Conservation (phyloP, 176 grass and related monocot genomes). For the Lolium multiflorum region DNA sequence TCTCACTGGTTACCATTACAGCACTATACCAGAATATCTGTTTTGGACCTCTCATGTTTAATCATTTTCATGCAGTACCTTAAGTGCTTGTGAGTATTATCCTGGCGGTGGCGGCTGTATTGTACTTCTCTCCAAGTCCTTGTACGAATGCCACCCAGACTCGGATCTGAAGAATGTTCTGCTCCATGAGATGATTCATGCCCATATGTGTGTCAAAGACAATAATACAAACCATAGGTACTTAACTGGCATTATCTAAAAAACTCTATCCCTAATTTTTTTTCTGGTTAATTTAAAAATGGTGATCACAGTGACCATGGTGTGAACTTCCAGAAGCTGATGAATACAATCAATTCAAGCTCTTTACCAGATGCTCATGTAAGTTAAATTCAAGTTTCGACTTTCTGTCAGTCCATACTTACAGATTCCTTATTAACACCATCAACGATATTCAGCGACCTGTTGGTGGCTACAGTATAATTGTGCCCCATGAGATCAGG, state of each 20-base stretch:
- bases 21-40: conserved; percentile 7
- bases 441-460: conserved; percentile 62
- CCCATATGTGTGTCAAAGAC: conserved; percentile 65
- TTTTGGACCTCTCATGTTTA: conserved; percentile 26
- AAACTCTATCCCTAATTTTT: background rate
- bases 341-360: conserved; percentile 63
- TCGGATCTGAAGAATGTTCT: conserved; percentile 68
- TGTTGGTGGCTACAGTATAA: conserved; percentile 64
- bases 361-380: conserved; percentile 58
- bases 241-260: conserved; percentile 8
- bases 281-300: conserved; percentile 33
- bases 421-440: conserved; percentile 30
- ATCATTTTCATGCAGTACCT: conserved; percentile 48
- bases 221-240: conserved; percentile 59
- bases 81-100: conserved; percentile 63
- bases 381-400: conserved; percentile 31
- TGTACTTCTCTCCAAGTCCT: conserved; percentile 63
- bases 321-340: conserved; percentile 53
- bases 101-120: conserved; percentile 71
- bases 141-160: conserved; percentile 25
- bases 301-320: conserved; percentile 68
- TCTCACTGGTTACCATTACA: background rate
- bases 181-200: conserved; percentile 91
- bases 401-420: conserved; percentile 13
- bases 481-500: conserved; percentile 43